Conservation (phyloP, 139 green algal genomes). For the Yamagishiella unicocca region DNA sequence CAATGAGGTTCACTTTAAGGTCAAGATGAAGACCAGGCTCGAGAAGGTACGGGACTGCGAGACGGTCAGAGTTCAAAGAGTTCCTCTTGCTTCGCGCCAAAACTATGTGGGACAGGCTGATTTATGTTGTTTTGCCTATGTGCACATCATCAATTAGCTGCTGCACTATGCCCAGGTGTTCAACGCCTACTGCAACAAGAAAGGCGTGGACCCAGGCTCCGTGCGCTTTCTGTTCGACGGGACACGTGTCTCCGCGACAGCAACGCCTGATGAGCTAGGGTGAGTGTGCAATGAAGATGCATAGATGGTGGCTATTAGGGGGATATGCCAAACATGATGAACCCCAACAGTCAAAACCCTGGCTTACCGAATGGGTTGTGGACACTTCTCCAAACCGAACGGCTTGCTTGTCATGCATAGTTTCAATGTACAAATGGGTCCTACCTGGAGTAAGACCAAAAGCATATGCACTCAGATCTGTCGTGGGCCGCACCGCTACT, state of each 20-base stretch:
- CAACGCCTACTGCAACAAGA: slow-evolving; percentile 68
- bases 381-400: no score
- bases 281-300: slow-evolving; percentile 8
- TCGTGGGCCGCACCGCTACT: no score
- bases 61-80: background rate
- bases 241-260: slow-evolving; percentile 20
- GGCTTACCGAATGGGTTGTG: no score
- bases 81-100: background rate
- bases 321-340: no score
- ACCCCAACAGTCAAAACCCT: no score
- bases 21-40: slow-evolving; percentile 68
- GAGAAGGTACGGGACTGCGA: slow-evolving; percentile 60
- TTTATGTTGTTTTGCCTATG: no score
- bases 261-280: slow-evolving; percentile 42
- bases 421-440: no score
- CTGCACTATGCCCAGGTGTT: slow-evolving; percentile 54
- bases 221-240: slow-evolving; percentile 61
- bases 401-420: no score
- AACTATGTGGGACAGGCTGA: background rate
- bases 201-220: slow-evolving; percentile 35
- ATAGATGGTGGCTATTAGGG: no score
- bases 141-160: no score
- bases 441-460: no score
- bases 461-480: no score
- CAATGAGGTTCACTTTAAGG: slow-evolving; percentile 71